phyloP scores from a whole-genome alignment of 176 grass and related monocot genomes.

The Ananas comosus region DNA sequence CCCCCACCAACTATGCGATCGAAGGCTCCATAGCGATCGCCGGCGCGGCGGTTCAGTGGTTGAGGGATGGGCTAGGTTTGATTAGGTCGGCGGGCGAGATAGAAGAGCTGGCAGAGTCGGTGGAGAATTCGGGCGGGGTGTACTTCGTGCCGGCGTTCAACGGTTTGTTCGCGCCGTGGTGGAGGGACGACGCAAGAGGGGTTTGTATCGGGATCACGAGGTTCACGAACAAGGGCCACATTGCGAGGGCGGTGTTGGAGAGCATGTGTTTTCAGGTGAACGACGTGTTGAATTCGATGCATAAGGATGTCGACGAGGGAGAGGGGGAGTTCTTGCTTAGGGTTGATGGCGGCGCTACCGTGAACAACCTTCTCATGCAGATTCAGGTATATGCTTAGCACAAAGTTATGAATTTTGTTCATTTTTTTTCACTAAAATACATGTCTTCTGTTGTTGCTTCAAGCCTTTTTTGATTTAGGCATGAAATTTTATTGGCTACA shows the following conservation, averaged over 20 bases:
- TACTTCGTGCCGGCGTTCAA: slow-evolving; percentile 95
- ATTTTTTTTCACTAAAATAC: too few relatives aligned
- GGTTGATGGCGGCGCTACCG: slow-evolving; percentile 82
- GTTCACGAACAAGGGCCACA: slow-evolving; percentile 75
- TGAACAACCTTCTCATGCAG: slow-evolving; percentile 93
- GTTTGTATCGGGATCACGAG: slow-evolving; percentile 76
- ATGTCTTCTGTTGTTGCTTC: too few relatives aligned
- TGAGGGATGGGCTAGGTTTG: slow-evolving; percentile 76
- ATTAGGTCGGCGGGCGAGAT: slow-evolving; percentile 50
- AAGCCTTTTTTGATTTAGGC: too few relatives aligned
- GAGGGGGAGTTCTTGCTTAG: slow-evolving; percentile 64
- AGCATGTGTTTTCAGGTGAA: slow-evolving; percentile 98
- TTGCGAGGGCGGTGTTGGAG: slow-evolving; percentile 70
- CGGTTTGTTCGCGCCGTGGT: slow-evolving; percentile 90
- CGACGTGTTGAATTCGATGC: slow-evolving; percentile 85
- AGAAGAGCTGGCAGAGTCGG: slow-evolving; percentile 50
- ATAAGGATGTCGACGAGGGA: slow-evolving; percentile 67
- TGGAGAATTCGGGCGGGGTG: slow-evolving; percentile 59
- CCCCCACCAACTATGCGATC: slow-evolving; percentile 65
- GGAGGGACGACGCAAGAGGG: slow-evolving; percentile 76
- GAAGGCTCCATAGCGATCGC: slow-evolving; percentile 96
- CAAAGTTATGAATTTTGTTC: not conserved
- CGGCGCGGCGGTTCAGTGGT: slow-evolving; percentile 87
- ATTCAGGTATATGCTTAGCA: slow-evolving; percentile 44
- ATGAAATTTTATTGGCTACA: too few relatives aligned